Conservation (phyloP, 805 yeast species). For the Metschnikowia lachancei region DNA sequence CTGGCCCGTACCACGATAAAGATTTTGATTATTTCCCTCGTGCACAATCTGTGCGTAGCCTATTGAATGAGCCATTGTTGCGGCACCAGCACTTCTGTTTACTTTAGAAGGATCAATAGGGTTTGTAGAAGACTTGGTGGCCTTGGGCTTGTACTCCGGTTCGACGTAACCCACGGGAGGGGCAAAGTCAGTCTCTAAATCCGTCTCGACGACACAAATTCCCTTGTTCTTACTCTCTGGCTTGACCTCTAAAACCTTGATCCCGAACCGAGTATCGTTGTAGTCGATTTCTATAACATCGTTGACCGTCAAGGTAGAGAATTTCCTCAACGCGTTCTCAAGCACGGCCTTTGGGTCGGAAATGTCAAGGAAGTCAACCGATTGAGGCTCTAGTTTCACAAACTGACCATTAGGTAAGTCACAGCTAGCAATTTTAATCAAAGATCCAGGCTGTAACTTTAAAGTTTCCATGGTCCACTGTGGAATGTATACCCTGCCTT, state of each 20-base stretch:
- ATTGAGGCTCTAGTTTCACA: constrained; percentile 93
- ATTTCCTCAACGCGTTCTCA: constrained; percentile 86
- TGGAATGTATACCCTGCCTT: constrained; percentile 91
- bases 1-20: constrained; percentile 63
- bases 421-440: constrained; percentile 69
- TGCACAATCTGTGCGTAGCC: constrained; percentile 60
- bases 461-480: constrained; percentile 94
- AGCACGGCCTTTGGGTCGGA: constrained; percentile 95
- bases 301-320: constrained; percentile 78
- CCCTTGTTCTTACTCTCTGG: constrained; percentile 67
- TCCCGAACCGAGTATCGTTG: constrained; percentile 73
- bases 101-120: constrained; percentile 37
- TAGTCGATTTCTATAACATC: constrained; percentile 85
- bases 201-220: constrained; percentile 95
- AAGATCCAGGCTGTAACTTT: constrained; percentile 70
- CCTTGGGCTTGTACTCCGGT: constrained; percentile 59
- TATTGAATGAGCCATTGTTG: constrained; percentile 74
- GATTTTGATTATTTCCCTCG: constrained; percentile 25
- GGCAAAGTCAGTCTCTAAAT: constrained; percentile 94
- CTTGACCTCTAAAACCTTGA: constrained; percentile 81
- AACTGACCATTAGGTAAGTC: constrained; percentile 84
- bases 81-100: constrained; percentile 46
- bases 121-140: constrained; percentile 31
- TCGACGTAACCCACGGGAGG: constrained; percentile 99
- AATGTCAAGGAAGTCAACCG: constrained; percentile 87